Conservation (phyloP, 1,284 basidiomycete species). For the Trametes polyzona region DNA sequence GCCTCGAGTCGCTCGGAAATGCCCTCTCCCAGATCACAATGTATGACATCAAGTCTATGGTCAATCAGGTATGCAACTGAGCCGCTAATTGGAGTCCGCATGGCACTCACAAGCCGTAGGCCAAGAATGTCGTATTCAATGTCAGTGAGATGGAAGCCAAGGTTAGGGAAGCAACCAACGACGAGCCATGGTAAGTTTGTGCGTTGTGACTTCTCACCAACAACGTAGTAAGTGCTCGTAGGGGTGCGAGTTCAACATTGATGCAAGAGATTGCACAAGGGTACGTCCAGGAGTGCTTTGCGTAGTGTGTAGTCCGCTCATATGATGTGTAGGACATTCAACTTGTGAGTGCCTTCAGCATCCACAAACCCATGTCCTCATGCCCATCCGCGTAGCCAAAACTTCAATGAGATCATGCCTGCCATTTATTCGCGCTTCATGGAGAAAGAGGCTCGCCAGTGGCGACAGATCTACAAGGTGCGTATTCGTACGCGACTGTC, state of each 20-base stretch:
- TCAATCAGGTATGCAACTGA: conserved; percentile 72
- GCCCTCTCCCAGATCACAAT: conserved; percentile 78
- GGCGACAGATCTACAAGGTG: conserved; percentile 99
- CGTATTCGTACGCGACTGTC: conserved; percentile 6
- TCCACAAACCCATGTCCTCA: background rate
- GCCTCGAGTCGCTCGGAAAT: conserved; percentile 66
- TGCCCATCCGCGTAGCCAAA: conserved; percentile 63
- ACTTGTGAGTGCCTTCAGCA: conserved; percentile 67
- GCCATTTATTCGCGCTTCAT: conserved; percentile 94
- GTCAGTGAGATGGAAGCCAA: conserved; percentile 97
- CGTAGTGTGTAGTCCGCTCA: no score
- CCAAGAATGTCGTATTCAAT: conserved; percentile 91
- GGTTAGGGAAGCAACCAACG: conserved; percentile 96
- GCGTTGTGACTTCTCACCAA: background rate
- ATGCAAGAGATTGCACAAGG: conserved; percentile 99
- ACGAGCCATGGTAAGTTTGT: conserved; percentile 85
- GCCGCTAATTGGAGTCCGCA: background rate
- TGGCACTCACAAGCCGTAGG: conserved; percentile 45
- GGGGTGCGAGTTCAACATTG: conserved; percentile 97
- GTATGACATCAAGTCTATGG: conserved; percentile 94
- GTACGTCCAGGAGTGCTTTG: conserved; percentile 49
- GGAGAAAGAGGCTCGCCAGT: conserved; percentile 98
- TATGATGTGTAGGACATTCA: conserved; percentile 71
- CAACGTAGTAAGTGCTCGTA: conserved; percentile 36
- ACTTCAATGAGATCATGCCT: conserved; percentile 99